Percentiles rank a stretch among this genome's conserved stretches.
Evolutionary conservation across 768 basidiomycete genomes (phyloP).

Genomic region (Phaffia tasmanica): DNA sequence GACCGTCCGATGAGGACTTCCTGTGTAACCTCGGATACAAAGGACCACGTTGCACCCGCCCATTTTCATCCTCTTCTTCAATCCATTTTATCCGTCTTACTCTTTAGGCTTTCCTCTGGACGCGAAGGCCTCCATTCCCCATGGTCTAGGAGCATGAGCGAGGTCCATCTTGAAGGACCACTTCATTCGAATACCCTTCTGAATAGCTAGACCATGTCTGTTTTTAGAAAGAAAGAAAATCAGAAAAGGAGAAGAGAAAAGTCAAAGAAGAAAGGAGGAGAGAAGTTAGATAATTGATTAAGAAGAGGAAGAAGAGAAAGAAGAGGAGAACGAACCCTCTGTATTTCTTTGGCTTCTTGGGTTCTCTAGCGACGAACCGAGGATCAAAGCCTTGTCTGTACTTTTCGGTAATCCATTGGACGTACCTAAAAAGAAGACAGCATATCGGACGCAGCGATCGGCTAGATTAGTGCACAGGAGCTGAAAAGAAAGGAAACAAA

Average conservation of each 20-base stretch:
- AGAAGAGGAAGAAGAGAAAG: background rate
- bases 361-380: slow-evolving; percentile 53
- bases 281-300: background rate
- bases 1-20: no score
- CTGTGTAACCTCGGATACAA: no score
- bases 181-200: slow-evolving; percentile 21
- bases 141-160: slow-evolving; percentile 15
- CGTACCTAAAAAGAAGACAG: slow-evolving; percentile 47
- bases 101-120: no score
- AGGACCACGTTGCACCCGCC: no score
- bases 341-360: slow-evolving; percentile 60
- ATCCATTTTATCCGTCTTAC: no score
- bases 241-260: background rate
- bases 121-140: slow-evolving; percentile 12
- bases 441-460: no score
- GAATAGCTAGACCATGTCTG: slow-evolving; percentile 20
- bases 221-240: no score
- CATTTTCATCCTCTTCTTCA: no score
- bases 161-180: slow-evolving; percentile 23
- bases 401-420: slow-evolving; percentile 76
- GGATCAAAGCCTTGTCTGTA: slow-evolving; percentile 52
- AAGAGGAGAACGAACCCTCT: slow-evolving; percentile 53
- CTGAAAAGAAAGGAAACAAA: background rate
- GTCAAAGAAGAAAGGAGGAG: background rate
- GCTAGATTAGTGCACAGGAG: background rate